These are phyloP conservation scores for Ensete glaucum DNA, from an alignment of 176 grass and related monocot genomes.

Conservation along the genomic window DNA sequence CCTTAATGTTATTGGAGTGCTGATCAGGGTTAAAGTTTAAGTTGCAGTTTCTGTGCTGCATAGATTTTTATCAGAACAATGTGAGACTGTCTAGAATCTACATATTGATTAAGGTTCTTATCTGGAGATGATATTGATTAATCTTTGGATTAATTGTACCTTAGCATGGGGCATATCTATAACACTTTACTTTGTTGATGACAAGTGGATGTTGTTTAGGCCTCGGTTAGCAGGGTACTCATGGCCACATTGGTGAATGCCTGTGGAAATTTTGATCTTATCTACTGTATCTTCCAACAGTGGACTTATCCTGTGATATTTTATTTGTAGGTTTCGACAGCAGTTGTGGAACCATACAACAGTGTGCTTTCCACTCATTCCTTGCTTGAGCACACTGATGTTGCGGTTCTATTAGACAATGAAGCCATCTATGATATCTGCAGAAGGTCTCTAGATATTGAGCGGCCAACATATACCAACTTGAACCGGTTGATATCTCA, in stretches of 20 bases:
- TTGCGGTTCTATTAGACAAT: slow-evolving; percentile 9
- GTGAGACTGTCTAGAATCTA: not conserved
- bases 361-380: slow-evolving; percentile 10
- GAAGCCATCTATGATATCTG: slow-evolving; percentile 11
- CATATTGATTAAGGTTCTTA: not conserved
- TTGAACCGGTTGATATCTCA: slow-evolving; percentile 10
- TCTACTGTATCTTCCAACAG: not conserved
- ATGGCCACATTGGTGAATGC: not conserved
- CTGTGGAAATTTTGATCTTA: not conserved
- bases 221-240: not conserved
- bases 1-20: not conserved
- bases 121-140: not conserved
- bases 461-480: slow-evolving; percentile 8
- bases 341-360: slow-evolving; percentile 7
- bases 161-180: not conserved
- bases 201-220: not conserved
- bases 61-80: not conserved
- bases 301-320: not conserved
- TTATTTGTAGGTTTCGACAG: slow-evolving; percentile 1
- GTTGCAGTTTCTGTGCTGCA: not conserved
- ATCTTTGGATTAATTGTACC: not conserved
- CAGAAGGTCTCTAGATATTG: slow-evolving; percentile 1
- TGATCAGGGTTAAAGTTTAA: not conserved
- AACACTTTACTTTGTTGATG: not conserved
- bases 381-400: slow-evolving; percentile 8